Base-by-base conservation (phyloP, 2,329 filamentous ascomycete genomes). In the Penicillium sp. region DNA sequence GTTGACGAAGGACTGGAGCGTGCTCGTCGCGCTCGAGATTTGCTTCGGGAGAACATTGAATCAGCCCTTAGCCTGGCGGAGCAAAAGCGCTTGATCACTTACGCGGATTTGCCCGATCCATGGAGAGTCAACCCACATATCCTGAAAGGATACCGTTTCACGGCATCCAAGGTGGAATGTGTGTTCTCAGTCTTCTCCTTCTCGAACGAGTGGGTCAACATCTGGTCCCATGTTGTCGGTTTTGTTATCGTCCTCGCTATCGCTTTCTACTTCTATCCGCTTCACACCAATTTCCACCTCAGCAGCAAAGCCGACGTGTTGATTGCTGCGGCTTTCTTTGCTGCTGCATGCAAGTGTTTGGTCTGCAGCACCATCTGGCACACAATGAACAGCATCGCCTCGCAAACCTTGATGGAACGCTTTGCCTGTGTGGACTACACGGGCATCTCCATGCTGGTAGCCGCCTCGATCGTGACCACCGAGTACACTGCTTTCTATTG, bases 401-500 rank as follows among this genome's bases (percentile, higher is more conserved):
- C 96, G 64, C 87, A 96, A 67, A 85, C 86, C 20, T 84, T 96
- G 41, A 89, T 99, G 77, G 94, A 96, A 71, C 89, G 92, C 58
- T 97, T 99, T 68, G 94, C 94, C 18, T 99, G 94, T 73, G 92
- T 99, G 56, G 94, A 99, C 74, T 99, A 99, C 76, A 97, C 94
- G 0, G 94, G 94, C 53, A 99, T 99, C 64, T 96, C 92, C 1
- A 81, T 99, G 49, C 84, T 99, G 25, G 94, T 99, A 50, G 73
- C 94, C 2, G 92, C 94, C 9, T 96, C 90, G 54, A 99, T 99
- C 77, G 91, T 97, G 84, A 97, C 94, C 2, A 96, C 92, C 33
- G 94, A 99, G 73, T 99, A 97, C 78, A 97, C 94, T 0, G 94
- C 93, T 23, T 99, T 99, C 75, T 99, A 99, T 79, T 97, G 94